Evolutionary conservation across 306 rosid genomes (phyloP), one percentile per base, ranked within the genome.

Genomic region (Benincasa hispida): DNA sequence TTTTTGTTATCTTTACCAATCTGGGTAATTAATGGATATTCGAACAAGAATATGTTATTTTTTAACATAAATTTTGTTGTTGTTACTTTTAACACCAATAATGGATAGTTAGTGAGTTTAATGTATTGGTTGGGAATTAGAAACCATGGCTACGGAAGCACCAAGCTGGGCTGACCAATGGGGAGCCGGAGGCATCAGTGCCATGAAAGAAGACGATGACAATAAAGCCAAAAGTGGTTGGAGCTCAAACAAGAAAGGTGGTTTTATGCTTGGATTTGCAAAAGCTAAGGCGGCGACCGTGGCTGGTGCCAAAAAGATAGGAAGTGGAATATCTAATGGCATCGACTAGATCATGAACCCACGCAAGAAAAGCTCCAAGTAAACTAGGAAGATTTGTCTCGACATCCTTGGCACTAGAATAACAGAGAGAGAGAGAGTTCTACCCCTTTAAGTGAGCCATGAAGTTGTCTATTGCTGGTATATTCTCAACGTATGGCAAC

Each of bases 141-240:
- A 9, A 34, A 56, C 79, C 5, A 89, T 93, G 97, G 91, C 90
- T 35, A 78, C 82, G 1, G 97, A 93, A 77, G 96, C 86, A 83
- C 95, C 96, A 5, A 90, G 89, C 81, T 91, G 97, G 97, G 98
- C 97, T 6, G 97, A 91, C 79, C 97, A 89, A 78, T 93, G 98
- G 98, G 96, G 98, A 9, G 91, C 91, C 12, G 98, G 98, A 28
- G 98, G 98, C 21, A 85, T 93, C 27, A 97, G 98, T 27, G 92
- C 94, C 28, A 81, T 90, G 88, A 93, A 83, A 66, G 93, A 89
- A 78, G 92, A 86, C 0, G 82, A 58, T 62, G 80, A 62, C 78
- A 68, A 82, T 25, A 82, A 69, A 30, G 35, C 88, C 67, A 78
- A 79, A 74, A 86, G 86, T 48, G 86, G 83, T 27, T 39, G 25